Base-by-base conservation (phyloP, 768 basidiomycete species). In the Rhizopogon salebrosus region DNA sequence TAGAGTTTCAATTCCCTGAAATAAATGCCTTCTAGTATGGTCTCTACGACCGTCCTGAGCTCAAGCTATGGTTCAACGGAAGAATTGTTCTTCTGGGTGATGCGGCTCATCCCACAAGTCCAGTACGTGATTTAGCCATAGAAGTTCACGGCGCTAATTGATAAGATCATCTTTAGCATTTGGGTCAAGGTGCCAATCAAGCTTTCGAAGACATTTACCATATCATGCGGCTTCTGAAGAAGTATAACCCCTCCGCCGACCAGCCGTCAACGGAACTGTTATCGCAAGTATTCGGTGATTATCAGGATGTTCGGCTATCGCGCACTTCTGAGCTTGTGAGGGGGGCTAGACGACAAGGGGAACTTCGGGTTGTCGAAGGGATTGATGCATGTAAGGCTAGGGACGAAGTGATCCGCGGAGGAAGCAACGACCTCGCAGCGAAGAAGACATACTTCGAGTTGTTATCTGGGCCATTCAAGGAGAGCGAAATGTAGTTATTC, bases 181-280 rank as follows among this genome's bases (percentile, higher is more conserved):
- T 77, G 16, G 75, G 75, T 1, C 75, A 76, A 63, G 75, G 75
- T 26, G 74, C 75, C 9, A 76, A 75, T 57, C 74, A 75, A 58
- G 72, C 75, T 1, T 69, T 74, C 53, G 75, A 76, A 54, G 75
- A 76, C 55, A 61, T 70, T 23, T 70, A 70, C 52, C 64, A 67
- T 52, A 60, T 76, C 23, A 58, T 67, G 10, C 63, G 63, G 1
- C 64, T 73, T 10, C 66, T 76, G 8, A 45, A 52, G 10, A 55
- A 67, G 37, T 59, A 73, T 58, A 67, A 69, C 51, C 64, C 72
- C 0, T 48, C 56, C 27, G 57, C 62, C 3, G 39, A n/a, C 16
- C 24, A 60, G 10, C 71, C 66, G 0, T 61, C 69, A 5, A 64
- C 64, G 1, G 60, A 60, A 16, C 27, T 51, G 3, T 68, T 77